Evolutionary conservation across 176 grass and related monocot species (phyloP).

Genomic region (Melocanna baccifera): DNA sequence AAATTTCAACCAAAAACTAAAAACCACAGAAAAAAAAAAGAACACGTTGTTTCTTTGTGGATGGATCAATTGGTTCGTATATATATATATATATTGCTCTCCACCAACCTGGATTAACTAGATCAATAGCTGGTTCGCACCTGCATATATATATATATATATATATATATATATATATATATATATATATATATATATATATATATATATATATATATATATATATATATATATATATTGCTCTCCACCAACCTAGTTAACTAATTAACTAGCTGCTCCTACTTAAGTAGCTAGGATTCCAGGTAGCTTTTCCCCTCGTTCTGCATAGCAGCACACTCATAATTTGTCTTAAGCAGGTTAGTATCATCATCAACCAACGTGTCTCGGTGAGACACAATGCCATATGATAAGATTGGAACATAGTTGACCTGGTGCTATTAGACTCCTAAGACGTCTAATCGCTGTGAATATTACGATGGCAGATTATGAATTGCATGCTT

Average conservation of each 20-base stretch:
- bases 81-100: too few relatives aligned
- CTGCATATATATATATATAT: background rate
- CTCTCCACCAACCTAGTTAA: background rate
- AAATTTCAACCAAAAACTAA: too few relatives aligned
- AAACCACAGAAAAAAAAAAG: too few relatives aligned
- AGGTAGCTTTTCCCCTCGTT: background rate
- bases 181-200: background rate
- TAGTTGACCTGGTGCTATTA: background rate
- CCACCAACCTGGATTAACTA: too few relatives aligned
- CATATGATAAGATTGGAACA: background rate
- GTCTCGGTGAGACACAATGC: background rate
- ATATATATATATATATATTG: background rate
- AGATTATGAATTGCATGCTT: background rate
- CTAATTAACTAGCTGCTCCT: background rate
- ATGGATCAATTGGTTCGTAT: background rate
- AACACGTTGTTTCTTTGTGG: background rate
- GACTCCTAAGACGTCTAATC: background rate
- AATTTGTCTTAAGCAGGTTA: background rate
- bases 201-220: too few relatives aligned
- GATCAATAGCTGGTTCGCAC: too few relatives aligned
- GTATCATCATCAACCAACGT: background rate
- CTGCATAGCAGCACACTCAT: background rate
- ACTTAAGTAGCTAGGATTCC: background rate
- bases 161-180: background rate
- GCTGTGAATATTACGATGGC: background rate